These are phyloP conservation scores for Hypoxylon lienhwacheense DNA, from an alignment of 495 filamentous ascomycete genomes.

Conservation along the genomic window DNA sequence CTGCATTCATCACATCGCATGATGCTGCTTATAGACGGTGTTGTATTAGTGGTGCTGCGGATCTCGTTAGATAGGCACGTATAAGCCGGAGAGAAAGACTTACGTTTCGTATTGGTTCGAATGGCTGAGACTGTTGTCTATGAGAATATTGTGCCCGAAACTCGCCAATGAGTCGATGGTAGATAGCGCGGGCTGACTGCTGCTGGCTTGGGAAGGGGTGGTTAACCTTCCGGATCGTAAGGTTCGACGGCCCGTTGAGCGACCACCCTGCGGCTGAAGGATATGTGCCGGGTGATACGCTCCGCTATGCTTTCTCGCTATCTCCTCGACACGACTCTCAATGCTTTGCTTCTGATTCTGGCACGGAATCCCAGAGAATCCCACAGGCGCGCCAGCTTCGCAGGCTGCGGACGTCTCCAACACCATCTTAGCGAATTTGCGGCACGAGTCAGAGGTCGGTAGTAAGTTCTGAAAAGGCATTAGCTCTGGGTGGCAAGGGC, in stretches of 20 bases:
- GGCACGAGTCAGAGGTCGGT: background rate
- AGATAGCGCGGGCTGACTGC: constrained; percentile 5
- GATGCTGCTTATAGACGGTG: background rate
- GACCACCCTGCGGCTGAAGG: background rate
- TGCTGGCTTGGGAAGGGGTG: constrained; percentile 2
- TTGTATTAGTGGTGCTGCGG: constrained; percentile 7
- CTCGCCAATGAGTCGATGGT: constrained; percentile 3
- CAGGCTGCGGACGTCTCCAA: background rate
- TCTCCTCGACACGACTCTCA: background rate
- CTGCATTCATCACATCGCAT: constrained; percentile 10
- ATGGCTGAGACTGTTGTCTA: constrained; percentile 1
- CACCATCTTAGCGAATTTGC: constrained; percentile 5
- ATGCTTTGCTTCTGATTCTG: background rate
- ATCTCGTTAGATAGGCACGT: background rate
- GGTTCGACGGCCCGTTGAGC: background rate
- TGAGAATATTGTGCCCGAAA: background rate
- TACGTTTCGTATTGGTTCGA: constrained; percentile 1
- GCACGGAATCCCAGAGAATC: background rate
- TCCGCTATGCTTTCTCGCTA: constrained; percentile 2
- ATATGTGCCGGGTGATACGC: constrained; percentile 8
- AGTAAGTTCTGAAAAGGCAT: constrained; percentile 22
- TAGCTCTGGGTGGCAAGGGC: too few species aligned
- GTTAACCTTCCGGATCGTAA: background rate
- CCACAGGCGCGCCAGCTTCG: background rate
- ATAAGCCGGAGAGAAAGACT: background rate